Evolutionary conservation across 192 early-diverging fungal species (phyloP).

Genomic region (Dissophora ornata): DNA sequence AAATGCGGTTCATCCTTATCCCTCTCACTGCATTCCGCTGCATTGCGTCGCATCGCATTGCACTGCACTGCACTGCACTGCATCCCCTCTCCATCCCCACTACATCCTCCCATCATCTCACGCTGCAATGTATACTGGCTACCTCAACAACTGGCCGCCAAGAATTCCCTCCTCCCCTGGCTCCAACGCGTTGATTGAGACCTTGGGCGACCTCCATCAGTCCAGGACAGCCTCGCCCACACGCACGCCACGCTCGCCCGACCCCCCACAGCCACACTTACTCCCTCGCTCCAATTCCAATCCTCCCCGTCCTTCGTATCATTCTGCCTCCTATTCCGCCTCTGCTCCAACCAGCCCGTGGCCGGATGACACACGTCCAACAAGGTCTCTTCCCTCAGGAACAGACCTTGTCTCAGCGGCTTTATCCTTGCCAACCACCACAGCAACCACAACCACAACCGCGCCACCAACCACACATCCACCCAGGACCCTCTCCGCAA

Average conservation of each 20-base stretch:
- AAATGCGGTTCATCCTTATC: too few relatives aligned
- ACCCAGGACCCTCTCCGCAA: slow-evolving; percentile 16
- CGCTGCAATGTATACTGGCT: slow-evolving; percentile 6
- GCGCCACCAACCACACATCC: not conserved
- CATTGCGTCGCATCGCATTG: too few relatives aligned
- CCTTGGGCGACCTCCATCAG: slow-evolving; percentile 12
- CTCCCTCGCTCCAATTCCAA: not conserved
- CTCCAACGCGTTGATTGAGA: slow-evolving; percentile 12
- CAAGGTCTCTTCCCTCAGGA: slow-evolving; percentile 3
- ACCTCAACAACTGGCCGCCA: slow-evolving; percentile 29
- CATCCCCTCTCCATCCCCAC: too few relatives aligned
- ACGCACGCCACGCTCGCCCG: not conserved
- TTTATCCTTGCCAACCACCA: too few relatives aligned
- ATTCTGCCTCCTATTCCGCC: not conserved
- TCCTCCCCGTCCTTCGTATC: not conserved
- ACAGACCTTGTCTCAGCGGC: not conserved
- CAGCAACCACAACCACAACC: not conserved
- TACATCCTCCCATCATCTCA: too few relatives aligned
- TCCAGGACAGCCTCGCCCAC: not conserved
- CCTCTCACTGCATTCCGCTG: too few relatives aligned
- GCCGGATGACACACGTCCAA: not conserved
- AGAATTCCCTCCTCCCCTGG: not conserved
- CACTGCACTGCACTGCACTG: too few relatives aligned
- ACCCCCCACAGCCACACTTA: slow-evolving; percentile 1
- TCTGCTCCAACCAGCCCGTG: slow-evolving; percentile 21